Percentiles rank a stretch among this genome's conserved stretches.
These are phyloP conservation scores for Mycena olivaceomarginata DNA, from an alignment of 768 basidiomycete species.

Conservation along the genomic window DNA sequence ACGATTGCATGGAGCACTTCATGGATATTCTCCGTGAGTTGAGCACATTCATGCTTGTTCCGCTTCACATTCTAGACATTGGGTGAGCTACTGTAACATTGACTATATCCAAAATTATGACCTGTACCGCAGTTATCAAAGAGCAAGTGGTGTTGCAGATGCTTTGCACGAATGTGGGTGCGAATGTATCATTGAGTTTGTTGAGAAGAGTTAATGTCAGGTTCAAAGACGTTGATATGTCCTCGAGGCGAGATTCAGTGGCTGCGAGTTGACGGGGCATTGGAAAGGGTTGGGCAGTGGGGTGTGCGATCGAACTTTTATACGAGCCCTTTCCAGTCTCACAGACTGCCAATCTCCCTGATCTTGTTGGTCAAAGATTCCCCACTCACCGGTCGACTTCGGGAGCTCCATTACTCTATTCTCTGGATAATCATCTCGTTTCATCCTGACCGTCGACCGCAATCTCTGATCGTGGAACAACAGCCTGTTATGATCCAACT, in stretches of 20 bases:
- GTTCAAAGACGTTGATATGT: not conserved
- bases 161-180: not conserved
- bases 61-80: not conserved
- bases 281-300: not conserved
- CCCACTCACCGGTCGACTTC: no score
- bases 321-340: no score
- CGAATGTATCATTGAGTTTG: not conserved
- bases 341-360: no score
- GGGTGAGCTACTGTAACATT: not conserved
- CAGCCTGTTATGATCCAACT: no score
- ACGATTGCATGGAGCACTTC: not conserved
- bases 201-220: not conserved
- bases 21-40: not conserved
- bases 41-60: slow-evolving; percentile 7
- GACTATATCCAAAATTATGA: not conserved
- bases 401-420: no score
- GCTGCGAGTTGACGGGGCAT: not conserved
- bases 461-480: no score
- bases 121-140: not conserved
- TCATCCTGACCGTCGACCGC: no score
- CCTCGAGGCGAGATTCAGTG: not conserved
- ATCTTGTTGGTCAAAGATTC: no score
- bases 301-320: no score
- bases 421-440: no score
- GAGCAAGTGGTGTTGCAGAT: not conserved